Evolutionary conservation across 2,329 filamentous ascomycete species (phyloP).

Genomic region (Talaromyces pinophilus): DNA sequence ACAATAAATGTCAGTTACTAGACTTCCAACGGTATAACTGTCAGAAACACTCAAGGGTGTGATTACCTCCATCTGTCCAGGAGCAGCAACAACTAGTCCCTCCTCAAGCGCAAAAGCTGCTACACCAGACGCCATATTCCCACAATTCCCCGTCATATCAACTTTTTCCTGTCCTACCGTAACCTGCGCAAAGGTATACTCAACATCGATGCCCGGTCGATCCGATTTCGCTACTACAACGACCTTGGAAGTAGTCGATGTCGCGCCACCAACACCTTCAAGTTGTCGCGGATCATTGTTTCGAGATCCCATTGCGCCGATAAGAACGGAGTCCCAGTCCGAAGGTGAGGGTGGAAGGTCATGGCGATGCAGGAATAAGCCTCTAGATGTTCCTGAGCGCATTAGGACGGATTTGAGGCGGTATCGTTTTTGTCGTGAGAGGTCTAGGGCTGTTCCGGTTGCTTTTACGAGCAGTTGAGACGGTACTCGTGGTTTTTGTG

Average conservation of each 20-base stretch:
- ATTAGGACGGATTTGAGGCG: conserved; percentile 41
- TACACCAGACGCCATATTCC: conserved; percentile 66
- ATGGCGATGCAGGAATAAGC: conserved; percentile 42
- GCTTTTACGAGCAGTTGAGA: neutral
- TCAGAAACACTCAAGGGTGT: neutral
- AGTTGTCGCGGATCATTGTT: conserved; percentile 56
- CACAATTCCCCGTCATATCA: conserved; percentile 68
- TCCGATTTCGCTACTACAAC: conserved; percentile 60
- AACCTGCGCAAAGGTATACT: conserved; percentile 69
- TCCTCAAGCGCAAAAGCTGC: conserved; percentile 64
- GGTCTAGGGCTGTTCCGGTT: neutral
- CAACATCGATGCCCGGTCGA: conserved; percentile 55
- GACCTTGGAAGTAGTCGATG: conserved; percentile 68
- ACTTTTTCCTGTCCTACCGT: conserved; percentile 61
- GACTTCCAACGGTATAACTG: neutral
- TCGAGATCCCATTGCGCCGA: conserved; percentile 37
- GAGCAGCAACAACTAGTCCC: conserved; percentile 44
- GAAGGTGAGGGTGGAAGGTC: conserved; percentile 32
- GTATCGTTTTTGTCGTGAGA: conserved; percentile 8
- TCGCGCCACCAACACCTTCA: conserved; percentile 66
- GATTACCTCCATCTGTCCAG: conserved; percentile 29
- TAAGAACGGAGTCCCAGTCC: conserved; percentile 34
- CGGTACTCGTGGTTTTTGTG: neutral
- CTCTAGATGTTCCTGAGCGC: conserved; percentile 44
- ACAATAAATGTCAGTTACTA: neutral